Base-by-base conservation (phyloP, 2,329 filamentous ascomycete genomes). In the Ophiocordyceps unilateralis region DNA sequence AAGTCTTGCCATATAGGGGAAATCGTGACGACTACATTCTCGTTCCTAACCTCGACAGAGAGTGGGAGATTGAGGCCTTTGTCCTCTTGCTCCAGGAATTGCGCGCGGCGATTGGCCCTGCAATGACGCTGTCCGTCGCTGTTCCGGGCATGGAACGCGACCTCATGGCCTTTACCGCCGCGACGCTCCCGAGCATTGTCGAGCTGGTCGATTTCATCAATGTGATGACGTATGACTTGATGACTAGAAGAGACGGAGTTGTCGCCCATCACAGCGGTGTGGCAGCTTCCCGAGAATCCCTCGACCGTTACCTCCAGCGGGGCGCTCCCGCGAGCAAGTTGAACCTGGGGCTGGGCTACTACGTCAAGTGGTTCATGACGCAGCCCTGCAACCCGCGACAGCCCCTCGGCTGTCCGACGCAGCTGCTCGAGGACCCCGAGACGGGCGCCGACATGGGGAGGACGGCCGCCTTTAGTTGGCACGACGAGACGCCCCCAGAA, bases 21-120 rank as follows among this genome's bases (percentile, higher is more conserved):
- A 84, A 84, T 47, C 78, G 78, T 30, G 70, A 76, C 19, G 78
- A 84, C 58, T 84, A 85, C 63, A 83, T 75, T 50, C 53, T 69
- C 37, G 62, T 69, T 10, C 73, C 76, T 14, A 85, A 84, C 55
- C 64, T 65, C 0, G 57, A 69, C 23, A 78, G 78, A 46, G 60
- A 59, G 11, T 70, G 68, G 59, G 78, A 85, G 55, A 74, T 83
- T 45, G 61, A 70, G 22, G 73, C 72, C 1, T 85, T 72, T 53
- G 76, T 79, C 0, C 62, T 71, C 23, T 65, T 85, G 8, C 64
- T 86, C 4, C 53, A 63, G 12, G 71, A 71, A 5, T 62, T 83
- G 22, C 75, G 78, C 44, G 50, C 58, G 0, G 71, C 71, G 5
- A 68, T 85, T 24, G 76, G 74, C 2, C 44, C 45, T 0, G 51